Evolutionary conservation across 2,329 filamentous ascomycete species (phyloP).

Genomic region (Chaetomiaceae sp.): DNA sequence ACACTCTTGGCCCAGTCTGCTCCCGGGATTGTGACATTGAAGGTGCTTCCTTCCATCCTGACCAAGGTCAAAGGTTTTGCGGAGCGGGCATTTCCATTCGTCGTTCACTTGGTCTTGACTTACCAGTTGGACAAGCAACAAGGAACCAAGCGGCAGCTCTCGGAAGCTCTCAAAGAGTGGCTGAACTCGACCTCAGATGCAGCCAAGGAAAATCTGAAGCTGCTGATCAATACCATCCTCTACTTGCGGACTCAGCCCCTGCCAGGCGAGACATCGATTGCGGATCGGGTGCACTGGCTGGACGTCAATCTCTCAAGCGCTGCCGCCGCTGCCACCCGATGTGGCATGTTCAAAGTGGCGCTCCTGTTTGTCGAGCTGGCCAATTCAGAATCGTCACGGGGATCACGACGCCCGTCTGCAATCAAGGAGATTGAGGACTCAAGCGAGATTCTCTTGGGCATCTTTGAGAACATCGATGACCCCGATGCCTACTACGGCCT

Average conservation of each 20-base stretch:
- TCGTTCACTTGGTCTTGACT: constrained; percentile 74
- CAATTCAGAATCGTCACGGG: constrained; percentile 48
- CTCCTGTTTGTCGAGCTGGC: constrained; percentile 75
- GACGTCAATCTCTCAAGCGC: constrained; percentile 70
- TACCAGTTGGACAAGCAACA: constrained; percentile 59
- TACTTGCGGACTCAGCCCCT: constrained; percentile 80
- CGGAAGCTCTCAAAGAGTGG: constrained; percentile 58
- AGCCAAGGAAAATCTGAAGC: constrained; percentile 57
- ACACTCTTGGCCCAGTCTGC: constrained; percentile 55
- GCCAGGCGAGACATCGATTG: constrained; percentile 69
- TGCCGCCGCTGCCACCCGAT: constrained; percentile 65
- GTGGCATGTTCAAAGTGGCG: constrained; percentile 81
- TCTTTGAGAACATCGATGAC: constrained; percentile 91
- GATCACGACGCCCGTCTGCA: constrained; percentile 62
- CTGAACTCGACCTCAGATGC: constrained; percentile 43
- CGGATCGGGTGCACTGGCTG: constrained; percentile 77
- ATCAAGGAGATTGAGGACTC: constrained; percentile 45
- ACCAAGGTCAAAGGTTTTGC: constrained; percentile 62
- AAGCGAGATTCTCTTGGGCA: constrained; percentile 64
- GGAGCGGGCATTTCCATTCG: constrained; percentile 69
- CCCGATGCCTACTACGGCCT: constrained; percentile 95
- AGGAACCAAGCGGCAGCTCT: constrained; percentile 55
- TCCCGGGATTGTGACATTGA: constrained; percentile 60
- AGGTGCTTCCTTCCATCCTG: constrained; percentile 61
- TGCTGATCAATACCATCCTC: constrained; percentile 72